Evolutionary conservation across 371 early-diverging fungal genomes (phyloP).

Genomic region (Phascolomyces articulosus): DNA sequence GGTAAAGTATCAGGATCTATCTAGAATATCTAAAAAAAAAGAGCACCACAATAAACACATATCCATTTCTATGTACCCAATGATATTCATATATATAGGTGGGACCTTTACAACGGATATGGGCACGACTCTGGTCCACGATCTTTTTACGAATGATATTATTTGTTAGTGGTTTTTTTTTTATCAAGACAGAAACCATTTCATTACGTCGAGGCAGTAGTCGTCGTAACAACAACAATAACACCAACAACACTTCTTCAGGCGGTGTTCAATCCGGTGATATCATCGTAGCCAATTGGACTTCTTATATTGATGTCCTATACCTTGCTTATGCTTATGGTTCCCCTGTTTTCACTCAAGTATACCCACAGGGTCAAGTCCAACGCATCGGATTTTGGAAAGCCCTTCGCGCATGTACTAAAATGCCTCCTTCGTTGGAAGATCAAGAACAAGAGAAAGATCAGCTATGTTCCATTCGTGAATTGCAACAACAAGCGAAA

Average conservation of each 20-base stretch:
- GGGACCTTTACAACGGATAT: slow-evolving; percentile 41
- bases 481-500: slow-evolving; percentile 55
- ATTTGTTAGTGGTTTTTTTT: slow-evolving; percentile 68
- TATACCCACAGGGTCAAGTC: slow-evolving; percentile 53
- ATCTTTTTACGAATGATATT: slow-evolving; percentile 57
- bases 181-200: slow-evolving; percentile 56
- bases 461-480: slow-evolving; percentile 44
- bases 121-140: slow-evolving; percentile 33
- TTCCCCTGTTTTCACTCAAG: slow-evolving; percentile 79
- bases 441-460: slow-evolving; percentile 20
- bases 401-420: slow-evolving; percentile 56
- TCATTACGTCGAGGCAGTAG: slow-evolving; percentile 51
- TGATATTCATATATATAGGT: slow-evolving; percentile 21
- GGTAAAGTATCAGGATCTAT: too few species aligned
- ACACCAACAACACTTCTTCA: not conserved
- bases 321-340: slow-evolving; percentile 73
- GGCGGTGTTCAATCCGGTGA: slow-evolving; percentile 56
- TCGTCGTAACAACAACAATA: slow-evolving; percentile 18
- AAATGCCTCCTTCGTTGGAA: slow-evolving; percentile 44
- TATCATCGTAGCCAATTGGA: slow-evolving; percentile 81
- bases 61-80: slow-evolving; percentile 14
- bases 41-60: not conserved
- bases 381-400: slow-evolving; percentile 58
- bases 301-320: slow-evolving; percentile 84
- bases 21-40: too few species aligned